phyloP scores from a whole-genome alignment of 1,139 yeast species.

The Hemisphaericaspora xylofermentans region DNA sequence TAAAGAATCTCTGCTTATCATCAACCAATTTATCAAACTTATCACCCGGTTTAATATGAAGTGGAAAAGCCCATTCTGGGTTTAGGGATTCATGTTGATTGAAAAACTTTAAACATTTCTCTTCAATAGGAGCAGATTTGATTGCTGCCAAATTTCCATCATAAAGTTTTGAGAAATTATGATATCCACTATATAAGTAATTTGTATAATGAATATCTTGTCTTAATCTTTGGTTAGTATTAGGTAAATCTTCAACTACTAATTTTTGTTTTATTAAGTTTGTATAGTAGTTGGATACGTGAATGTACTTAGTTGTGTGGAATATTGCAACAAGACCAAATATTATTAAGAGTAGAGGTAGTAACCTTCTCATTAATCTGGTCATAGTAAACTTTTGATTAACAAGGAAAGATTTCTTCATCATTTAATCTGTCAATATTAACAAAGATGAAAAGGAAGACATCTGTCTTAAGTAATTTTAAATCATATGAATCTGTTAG shows the following conservation, averaged over 20 bases:
- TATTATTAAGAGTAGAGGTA: background rate
- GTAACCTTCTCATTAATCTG: background rate
- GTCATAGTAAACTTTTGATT: background rate
- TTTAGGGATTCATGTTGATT: conserved; percentile 18
- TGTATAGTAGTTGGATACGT: background rate
- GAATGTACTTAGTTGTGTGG: background rate
- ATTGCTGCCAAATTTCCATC: conserved; percentile 13
- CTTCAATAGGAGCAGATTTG: conserved; percentile 19
- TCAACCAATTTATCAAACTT: conserved; percentile 32
- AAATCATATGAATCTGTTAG: too few species aligned
- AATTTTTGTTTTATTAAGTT: conserved; percentile 5
- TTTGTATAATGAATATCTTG: conserved; percentile 28
- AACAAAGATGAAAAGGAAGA: too few species aligned
- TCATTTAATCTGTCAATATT: too few species aligned
- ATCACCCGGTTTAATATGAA: conserved; percentile 12
- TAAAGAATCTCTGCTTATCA: conserved; percentile 12
- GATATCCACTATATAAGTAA: conserved; percentile 28
- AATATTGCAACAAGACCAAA: background rate
- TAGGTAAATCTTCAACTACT: conserved; percentile 7
- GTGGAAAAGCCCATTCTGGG: conserved; percentile 28
- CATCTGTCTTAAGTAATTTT: too few species aligned
- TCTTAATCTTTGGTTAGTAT: conserved; percentile 13
- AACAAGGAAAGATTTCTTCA: too few species aligned
- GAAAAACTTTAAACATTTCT: conserved; percentile 33
- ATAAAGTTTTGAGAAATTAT: conserved; percentile 19